Percentiles rank a stretch among this genome's conserved stretches.
phyloP scores from a whole-genome alignment of 495 filamentous ascomycete genomes.

The Bacidia rubella region DNA sequence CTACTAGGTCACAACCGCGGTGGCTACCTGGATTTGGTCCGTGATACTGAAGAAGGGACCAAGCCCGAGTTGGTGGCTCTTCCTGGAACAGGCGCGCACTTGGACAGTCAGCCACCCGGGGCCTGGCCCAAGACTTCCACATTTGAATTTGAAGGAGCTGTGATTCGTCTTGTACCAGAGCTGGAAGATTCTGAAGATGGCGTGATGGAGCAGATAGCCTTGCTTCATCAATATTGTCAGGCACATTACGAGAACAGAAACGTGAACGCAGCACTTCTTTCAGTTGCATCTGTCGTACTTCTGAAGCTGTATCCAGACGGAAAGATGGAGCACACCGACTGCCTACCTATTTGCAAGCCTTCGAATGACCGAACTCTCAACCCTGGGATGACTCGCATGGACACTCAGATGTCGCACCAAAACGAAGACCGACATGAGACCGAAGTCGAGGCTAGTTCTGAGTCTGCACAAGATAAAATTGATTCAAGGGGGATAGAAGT shows the following conservation, averaged over 20 bases:
- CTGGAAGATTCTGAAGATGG: not conserved
- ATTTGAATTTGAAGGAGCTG: slow-evolving; percentile 12
- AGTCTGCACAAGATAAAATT: not conserved
- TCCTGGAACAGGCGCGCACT: slow-evolving; percentile 4
- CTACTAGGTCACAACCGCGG: not conserved
- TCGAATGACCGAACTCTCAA: slow-evolving; percentile 1
- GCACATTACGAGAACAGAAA: not conserved
- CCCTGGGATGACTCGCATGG: not conserved
- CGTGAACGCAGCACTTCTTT: slow-evolving; percentile 9
- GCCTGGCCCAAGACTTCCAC: slow-evolving; percentile 7
- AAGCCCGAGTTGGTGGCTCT: slow-evolving; percentile 2
- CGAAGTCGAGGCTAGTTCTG: not conserved
- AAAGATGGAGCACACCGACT: slow-evolving; percentile 3
- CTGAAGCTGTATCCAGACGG: slow-evolving; percentile 4
- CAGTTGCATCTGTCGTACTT: slow-evolving; percentile 7
- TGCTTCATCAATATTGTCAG: not conserved
- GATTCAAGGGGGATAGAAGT: not conserved
- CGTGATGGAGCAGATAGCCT: not conserved
- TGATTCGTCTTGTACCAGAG: slow-evolving; percentile 8
- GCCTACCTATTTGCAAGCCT: not conserved
- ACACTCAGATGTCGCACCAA: not conserved
- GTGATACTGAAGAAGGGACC: not conserved
- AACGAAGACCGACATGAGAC: not conserved
- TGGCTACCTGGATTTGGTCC: not conserved
- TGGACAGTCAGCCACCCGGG: not conserved